Evolutionary conservation across 257 asterid species (phyloP).

Genomic region (Nicotiana knightiana): DNA sequence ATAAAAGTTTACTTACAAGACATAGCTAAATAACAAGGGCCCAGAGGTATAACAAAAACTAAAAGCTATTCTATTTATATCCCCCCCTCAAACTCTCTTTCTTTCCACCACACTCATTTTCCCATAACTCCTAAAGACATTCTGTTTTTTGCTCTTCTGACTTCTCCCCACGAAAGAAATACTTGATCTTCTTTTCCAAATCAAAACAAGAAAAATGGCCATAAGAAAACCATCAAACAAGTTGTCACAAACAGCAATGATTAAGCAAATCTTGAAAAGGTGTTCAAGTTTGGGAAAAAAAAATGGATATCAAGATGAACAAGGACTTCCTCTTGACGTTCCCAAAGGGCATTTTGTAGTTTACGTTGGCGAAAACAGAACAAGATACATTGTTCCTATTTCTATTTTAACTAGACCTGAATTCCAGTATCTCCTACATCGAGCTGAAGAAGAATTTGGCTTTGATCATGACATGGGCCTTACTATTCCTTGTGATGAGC

Average conservation of each 20-base stretch:
- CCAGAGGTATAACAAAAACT: too few species aligned
- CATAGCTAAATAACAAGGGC: too few species aligned
- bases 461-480: constrained; percentile 60
- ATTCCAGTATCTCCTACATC: constrained; percentile 33
- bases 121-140: not conserved
- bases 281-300: constrained; percentile 48
- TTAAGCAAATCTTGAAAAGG: constrained; percentile 46
- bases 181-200: too few species aligned
- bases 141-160: not conserved
- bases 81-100: constrained; percentile 14
- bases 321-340: constrained; percentile 46
- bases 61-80: constrained; percentile 18
- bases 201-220: constrained; percentile 24
- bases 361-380: constrained; percentile 46
- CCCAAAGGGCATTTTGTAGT: constrained; percentile 59
- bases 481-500: constrained; percentile 48
- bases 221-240: constrained; percentile 32
- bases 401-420: constrained; percentile 34
- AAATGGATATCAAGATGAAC: constrained; percentile 12
- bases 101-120: constrained; percentile 22
- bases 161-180: not conserved
- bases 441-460: constrained; percentile 57
- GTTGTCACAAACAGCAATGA: constrained; percentile 40
- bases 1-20: too few species aligned
- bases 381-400: constrained; percentile 43